Evolutionary conservation across 352 stramenopile genomes (phyloP), one percentile per base, ranked within the genome.

Genomic region (Lagenidium sp.): DNA sequence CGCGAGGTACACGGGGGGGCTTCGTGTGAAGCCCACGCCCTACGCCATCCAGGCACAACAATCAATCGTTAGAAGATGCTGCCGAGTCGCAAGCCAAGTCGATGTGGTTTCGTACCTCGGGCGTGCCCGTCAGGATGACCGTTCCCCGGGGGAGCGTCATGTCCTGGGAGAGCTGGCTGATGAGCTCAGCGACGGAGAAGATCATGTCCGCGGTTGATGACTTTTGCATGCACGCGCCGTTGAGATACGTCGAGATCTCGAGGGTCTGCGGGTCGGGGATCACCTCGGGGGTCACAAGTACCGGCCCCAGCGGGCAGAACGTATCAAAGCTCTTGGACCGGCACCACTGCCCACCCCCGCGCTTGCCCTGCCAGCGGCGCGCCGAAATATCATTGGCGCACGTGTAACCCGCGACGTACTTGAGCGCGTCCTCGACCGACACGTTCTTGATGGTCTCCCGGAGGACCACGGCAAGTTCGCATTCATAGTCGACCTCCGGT

Each of bases 131-230:
- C 40, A 95, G 69, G 34, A 96, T 95, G 20, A 95, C 57, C 8
- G 85, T 95, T 30, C 83, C 83, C 20, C 78, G 74, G n/a, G 68
- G 68, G 36, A 97, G 57, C 34, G 87, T 96, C 35, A 63, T 91
- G 53, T 93, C 85, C 50, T 95, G 78, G 10, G 83, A 95, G 3
- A 96, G 65, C 55, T 90, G 78, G 47, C 78, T 90, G 45, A 97
- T 93, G 22, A 96, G 58, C 53, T 91, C 67, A 2, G 79, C 68
- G 0, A 97, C 77, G 3, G 68, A 82, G 57, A 95, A 96, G 56
- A 96, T 94, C 81, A 97, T 95, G 64, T 96, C 85, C 20, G 61
- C 46, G 32, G 87, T 96, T 41, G 68, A 92, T 19, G 82, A 94
- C 43, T 91, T 72, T 53, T 97, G 87, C 60, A 94, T 78, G 35